Conservation (phyloP, 169 alveolate genomes). For the Cryptosporidium ubiquitum region DNA sequence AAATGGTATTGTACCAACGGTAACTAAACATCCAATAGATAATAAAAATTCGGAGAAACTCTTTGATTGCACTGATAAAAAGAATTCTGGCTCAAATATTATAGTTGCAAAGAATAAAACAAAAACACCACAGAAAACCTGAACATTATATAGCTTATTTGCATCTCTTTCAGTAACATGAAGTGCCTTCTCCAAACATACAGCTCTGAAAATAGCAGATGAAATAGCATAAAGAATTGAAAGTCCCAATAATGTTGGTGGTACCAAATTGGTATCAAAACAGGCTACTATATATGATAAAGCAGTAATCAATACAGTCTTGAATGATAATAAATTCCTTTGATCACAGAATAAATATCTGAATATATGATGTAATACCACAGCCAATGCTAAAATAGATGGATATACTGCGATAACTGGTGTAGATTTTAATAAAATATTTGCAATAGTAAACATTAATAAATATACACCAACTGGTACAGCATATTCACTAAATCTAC, state of each 20-base stretch:
- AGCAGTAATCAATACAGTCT: constrained; percentile 86
- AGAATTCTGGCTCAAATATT: constrained; percentile 70
- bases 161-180: constrained; percentile 92
- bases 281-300: constrained; percentile 89
- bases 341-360: constrained; percentile 93
- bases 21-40: constrained; percentile 88
- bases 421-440: constrained; percentile 87
- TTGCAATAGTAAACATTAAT: constrained; percentile 89
- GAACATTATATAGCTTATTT: constrained; percentile 92
- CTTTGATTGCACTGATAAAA: constrained; percentile 52
- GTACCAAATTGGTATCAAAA: constrained; percentile 89
- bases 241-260: constrained; percentile 88
- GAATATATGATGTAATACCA: constrained; percentile 92
- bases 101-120: constrained; percentile 86
- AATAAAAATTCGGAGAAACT: constrained; percentile 45
- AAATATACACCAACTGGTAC: constrained; percentile 89
- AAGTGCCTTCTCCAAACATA: constrained; percentile 89
- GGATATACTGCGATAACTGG: constrained; percentile 92
- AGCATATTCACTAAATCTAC: constrained; percentile 77
- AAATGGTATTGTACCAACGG: constrained; percentile 93
- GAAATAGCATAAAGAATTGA: constrained; percentile 88
- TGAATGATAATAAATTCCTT: constrained; percentile 91
- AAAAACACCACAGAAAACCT: constrained; percentile 89
- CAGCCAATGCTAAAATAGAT: constrained; percentile 91
- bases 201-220: constrained; percentile 93